Conservation (phyloP, 2,329 filamentous ascomycete genomes). For the Alternaria panax region DNA sequence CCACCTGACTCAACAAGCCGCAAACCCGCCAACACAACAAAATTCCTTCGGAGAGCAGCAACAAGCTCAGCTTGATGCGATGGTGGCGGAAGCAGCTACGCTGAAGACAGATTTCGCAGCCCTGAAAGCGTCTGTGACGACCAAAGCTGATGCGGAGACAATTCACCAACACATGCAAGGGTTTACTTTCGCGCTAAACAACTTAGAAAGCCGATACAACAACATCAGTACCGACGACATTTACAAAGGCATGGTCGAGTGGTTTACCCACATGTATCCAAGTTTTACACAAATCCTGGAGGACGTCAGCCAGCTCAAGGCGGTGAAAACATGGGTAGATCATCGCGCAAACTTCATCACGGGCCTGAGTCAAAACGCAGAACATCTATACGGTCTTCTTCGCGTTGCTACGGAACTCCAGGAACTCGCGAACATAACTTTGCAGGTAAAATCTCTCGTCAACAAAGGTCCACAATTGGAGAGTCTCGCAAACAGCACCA, state of each 20-base stretch:
- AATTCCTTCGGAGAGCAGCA: not conserved
- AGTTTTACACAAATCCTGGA: conserved; percentile 5
- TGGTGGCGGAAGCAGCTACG: too few species aligned
- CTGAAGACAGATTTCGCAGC: not conserved
- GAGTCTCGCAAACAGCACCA: not conserved
- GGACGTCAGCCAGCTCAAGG: conserved; percentile 11
- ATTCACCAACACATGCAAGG: conserved; percentile 4
- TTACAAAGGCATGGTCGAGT: conserved; percentile 32
- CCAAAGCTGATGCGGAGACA: conserved; percentile 5
- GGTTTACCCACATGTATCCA: conserved; percentile 32
- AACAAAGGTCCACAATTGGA: conserved; percentile 7
- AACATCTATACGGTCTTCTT: conserved; percentile 2
- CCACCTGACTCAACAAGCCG: not conserved
- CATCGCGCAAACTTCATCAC: not conserved
- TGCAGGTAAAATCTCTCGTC: not conserved
- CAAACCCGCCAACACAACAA: not conserved
- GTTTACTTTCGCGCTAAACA: conserved; percentile 14
- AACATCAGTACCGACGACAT: conserved; percentile 36
- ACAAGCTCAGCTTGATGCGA: conserved; percentile 1
- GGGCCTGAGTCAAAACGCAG: not conserved
- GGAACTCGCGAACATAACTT: not conserved
- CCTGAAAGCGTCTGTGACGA: not conserved
- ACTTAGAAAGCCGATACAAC: conserved; percentile 32
- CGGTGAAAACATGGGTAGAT: not conserved
- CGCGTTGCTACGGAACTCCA: conserved; percentile 7